Evolutionary conservation across 345 rosid genomes (phyloP).

Genomic region (rapeseed (Brassica napus)): DNA sequence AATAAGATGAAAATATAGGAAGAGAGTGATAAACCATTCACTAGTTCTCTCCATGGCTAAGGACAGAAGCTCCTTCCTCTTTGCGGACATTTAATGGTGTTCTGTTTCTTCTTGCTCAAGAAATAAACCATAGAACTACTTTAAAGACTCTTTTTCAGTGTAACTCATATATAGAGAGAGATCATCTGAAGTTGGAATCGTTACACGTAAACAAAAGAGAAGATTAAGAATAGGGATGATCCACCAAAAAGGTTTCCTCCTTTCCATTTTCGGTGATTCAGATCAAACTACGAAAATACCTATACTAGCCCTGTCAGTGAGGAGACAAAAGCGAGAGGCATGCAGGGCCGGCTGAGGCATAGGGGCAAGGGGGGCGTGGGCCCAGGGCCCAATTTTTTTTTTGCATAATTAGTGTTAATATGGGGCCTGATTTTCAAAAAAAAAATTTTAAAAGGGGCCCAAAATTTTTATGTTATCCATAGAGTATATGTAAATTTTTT

Average conservation of each 20-base stretch:
- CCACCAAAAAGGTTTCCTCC: conserved; percentile 17
- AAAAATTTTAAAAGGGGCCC: too few species aligned
- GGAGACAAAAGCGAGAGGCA: neutral
- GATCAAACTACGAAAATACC: neutral
- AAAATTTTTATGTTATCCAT: too few species aligned
- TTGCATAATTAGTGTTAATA: too few species aligned
- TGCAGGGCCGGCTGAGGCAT: too few species aligned
- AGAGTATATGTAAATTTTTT: too few species aligned
- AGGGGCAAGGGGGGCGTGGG: too few species aligned
- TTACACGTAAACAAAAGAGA: conserved; percentile 19
- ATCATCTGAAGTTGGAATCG: neutral
- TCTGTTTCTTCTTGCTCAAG: conserved; percentile 35
- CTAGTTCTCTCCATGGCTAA: conserved; percentile 88
- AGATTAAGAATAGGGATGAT: conserved; percentile 3
- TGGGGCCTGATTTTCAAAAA: too few species aligned
- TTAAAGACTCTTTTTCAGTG: neutral
- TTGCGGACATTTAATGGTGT: conserved; percentile 45
- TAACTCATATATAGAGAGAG: neutral
- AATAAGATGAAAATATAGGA: neutral
- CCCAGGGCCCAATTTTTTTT: too few species aligned
- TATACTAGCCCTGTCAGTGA: conserved; percentile 9
- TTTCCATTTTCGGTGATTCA: neutral
- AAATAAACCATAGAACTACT: conserved; percentile 45
- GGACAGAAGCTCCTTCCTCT: conserved; percentile 72
- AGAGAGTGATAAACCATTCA: conserved; percentile 57